phyloP scores from a whole-genome alignment of 352 stramenopile species.

The Phytophthora chlamydospora region DNA sequence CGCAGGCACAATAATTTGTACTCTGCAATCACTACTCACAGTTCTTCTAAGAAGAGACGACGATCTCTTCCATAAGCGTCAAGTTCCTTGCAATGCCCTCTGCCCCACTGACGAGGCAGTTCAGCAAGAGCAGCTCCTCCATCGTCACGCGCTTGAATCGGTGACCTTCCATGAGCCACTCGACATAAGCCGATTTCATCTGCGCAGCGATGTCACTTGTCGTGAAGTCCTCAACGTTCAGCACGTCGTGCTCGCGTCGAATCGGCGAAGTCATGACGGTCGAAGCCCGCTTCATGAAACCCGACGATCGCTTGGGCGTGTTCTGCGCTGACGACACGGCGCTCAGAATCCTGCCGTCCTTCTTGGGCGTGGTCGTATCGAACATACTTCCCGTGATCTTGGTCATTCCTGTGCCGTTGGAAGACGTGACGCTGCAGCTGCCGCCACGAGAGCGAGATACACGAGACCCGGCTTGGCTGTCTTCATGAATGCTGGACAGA shows the following conservation, averaged over 20 bases:
- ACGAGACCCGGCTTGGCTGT: slow-evolving; percentile 17
- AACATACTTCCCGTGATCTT: slow-evolving; percentile 45
- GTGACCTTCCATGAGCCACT: slow-evolving; percentile 80
- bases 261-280: slow-evolving; percentile 60
- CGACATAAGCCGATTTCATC: slow-evolving; percentile 81
- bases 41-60: slow-evolving; percentile 55
- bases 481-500: slow-evolving; percentile 49
- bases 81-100: slow-evolving; percentile 77
- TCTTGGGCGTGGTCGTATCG: slow-evolving; percentile 54
- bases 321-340: slow-evolving; percentile 41
- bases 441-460: slow-evolving; percentile 1
- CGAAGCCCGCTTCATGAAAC: slow-evolving; percentile 32
- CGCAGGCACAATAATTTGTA: no score
- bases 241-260: slow-evolving; percentile 77
- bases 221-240: slow-evolving; percentile 84
- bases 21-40: no score
- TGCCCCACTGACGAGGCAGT: slow-evolving; percentile 83
- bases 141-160: slow-evolving; percentile 81
- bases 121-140: slow-evolving; percentile 83
- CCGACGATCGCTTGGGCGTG: slow-evolving; percentile 20
- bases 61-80: slow-evolving; percentile 78
- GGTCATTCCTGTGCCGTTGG: slow-evolving; percentile 28
- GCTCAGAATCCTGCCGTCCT: slow-evolving; percentile 37
- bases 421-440: slow-evolving; percentile 42
- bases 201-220: slow-evolving; percentile 67